Percentiles rank a stretch among this genome's conserved stretches.
Conservation (phyloP, 2,329 filamentous ascomycete genomes). For the Colletotrichum sidae region DNA sequence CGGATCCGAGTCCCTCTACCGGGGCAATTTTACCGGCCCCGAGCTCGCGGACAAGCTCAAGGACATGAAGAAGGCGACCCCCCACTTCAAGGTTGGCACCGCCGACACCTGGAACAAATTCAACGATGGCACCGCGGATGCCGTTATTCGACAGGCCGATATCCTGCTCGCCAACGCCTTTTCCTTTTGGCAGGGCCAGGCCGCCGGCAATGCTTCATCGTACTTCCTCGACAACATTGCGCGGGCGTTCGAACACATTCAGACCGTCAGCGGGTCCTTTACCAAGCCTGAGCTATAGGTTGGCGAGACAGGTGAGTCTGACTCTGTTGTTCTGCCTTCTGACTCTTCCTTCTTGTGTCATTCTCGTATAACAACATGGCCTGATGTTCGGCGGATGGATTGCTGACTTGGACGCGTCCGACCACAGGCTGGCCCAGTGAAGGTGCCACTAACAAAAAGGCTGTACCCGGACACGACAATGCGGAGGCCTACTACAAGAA, state of each 20-base stretch:
- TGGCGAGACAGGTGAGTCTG: constrained; percentile 65
- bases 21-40: constrained; percentile 72
- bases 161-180: constrained; percentile 76
- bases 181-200: constrained; percentile 77
- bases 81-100: constrained; percentile 70
- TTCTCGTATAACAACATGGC: not conserved
- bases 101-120: constrained; percentile 82
- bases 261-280: constrained; percentile 62
- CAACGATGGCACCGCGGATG: constrained; percentile 74
- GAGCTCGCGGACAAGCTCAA: constrained; percentile 71
- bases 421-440: constrained; percentile 68
- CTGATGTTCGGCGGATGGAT: not conserved
- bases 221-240: constrained; percentile 76
- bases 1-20: constrained; percentile 78
- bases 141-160: constrained; percentile 69
- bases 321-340: not conserved
- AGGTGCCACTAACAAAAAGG: constrained; percentile 70
- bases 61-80: constrained; percentile 67
- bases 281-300: constrained; percentile 74
- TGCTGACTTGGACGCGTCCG: constrained; percentile 11
- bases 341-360: not conserved
- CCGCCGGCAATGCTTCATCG: constrained; percentile 63
- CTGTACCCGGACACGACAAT: constrained; percentile 69
- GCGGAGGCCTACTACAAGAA: constrained; percentile 70
- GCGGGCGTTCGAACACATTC: constrained; percentile 72